Percentiles rank a stretch among this genome's conserved stretches.
Evolutionary conservation across 75 land plant genomes (phyloP).

Genomic region (Cunninghamia lanceolata): DNA sequence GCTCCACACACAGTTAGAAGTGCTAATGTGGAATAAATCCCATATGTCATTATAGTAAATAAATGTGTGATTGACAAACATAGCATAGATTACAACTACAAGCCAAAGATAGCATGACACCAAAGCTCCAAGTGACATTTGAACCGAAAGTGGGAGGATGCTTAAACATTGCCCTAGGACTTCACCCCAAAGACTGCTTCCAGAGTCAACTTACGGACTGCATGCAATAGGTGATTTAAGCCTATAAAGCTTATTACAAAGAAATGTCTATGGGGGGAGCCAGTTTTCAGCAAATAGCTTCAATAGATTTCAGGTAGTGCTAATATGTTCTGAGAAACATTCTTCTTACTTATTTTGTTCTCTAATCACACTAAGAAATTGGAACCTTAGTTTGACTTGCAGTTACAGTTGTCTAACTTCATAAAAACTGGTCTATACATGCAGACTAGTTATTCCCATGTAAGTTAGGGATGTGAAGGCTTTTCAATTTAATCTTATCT

Average conservation of each 20-base stretch:
- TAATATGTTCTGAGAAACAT: not conserved
- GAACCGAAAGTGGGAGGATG: not conserved
- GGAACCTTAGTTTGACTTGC: not conserved
- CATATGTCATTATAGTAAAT: not conserved
- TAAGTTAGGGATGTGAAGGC: not conserved
- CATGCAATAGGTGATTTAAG: not conserved
- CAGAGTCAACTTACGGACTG: not conserved
- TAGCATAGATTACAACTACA: not conserved
- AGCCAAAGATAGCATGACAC: not conserved
- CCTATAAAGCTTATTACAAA: not conserved
- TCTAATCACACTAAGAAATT: not conserved
- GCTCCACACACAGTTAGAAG: not conserved
- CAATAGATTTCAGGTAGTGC: not conserved
- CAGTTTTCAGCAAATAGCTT: not conserved
- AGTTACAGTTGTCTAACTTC: not conserved
- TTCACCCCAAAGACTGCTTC: not conserved
- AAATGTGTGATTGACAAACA: not conserved
- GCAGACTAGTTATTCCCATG: not conserved
- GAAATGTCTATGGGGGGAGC: not conserved
- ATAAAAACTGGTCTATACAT: not conserved
- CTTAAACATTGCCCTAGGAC: not conserved
- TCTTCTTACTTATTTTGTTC: not conserved
- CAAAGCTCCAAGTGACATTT: not conserved
- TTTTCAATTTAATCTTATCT: not conserved
- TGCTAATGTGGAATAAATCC: not conserved